Base-by-base conservation (phyloP, 768 basidiomycete species). In the Fomitopsis pulvina region DNA sequence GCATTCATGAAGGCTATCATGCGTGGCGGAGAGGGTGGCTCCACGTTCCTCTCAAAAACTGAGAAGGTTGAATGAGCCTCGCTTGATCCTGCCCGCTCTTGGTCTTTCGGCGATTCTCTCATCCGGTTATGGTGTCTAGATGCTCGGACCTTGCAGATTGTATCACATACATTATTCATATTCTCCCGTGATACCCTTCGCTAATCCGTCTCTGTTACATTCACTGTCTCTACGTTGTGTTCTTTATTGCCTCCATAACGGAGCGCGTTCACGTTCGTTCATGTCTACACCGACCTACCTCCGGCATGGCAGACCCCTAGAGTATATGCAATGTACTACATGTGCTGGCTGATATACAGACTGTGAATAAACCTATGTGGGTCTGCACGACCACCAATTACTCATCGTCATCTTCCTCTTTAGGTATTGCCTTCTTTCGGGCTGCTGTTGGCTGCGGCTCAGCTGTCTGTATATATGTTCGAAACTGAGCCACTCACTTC, bases 1-100 rank as follows among this genome's bases (percentile, higher is more conserved):
- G 52, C 73, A 22, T 93, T 93, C 59, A 85, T 93, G 83, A 83
- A 81, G 63, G 85, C 87, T 21, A 76, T 85, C 59, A 90, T 92
- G 83, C 80, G 83, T 2, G 86, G 87, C 20, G 89, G 90, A 8
- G 87, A 73, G 39, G 85, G 85, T 20, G 79, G 76, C 14, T 71
- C 63, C 51, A 62, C 66, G 41, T 80, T 80, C 52, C 34, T 37
- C 34, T 37, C 34, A 14, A 43, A 53, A 30, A 9, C 51, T 27
- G 49, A 50, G 6, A 43, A 53, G 38, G 20, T 48, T 29, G 49
- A 50, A 37, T 47, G 20, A 47, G 30, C 14, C 24, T 25, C 11
- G 29, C 34, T 16, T n/a, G 14, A 30, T 7, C 27, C 16, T 14
- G 32, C 32, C 16, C 1, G 4, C 30, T 26, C 16, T 18, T 43